Percentiles rank a stretch among this genome's conserved stretches.
phyloP scores from a whole-genome alignment of 2,329 filamentous ascomycete species.

The Dactylellina sp. region DNA sequence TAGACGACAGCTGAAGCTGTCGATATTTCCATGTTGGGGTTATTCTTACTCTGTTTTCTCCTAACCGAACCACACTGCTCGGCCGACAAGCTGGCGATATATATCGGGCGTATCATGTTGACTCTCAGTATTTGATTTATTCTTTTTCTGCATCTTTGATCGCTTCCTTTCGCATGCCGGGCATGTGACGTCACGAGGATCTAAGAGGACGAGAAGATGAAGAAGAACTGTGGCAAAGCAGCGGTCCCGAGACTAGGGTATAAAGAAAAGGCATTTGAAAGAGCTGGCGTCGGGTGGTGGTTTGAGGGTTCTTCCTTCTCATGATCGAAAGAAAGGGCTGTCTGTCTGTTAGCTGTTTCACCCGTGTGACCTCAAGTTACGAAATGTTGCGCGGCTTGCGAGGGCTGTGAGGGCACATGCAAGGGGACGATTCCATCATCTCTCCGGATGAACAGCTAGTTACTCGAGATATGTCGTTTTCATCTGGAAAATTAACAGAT shows the following conservation, averaged over 20 bases:
- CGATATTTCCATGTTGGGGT: too few relatives aligned
- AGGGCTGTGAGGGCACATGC: slow-evolving; percentile 34
- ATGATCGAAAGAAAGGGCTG: background rate
- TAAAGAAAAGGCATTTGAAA: too few relatives aligned
- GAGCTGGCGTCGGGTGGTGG: too few relatives aligned
- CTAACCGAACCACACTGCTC: too few relatives aligned
- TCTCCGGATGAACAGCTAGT: background rate
- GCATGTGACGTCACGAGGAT: slow-evolving; percentile 16
- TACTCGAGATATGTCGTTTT: background rate
- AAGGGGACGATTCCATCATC: slow-evolving; percentile 23
- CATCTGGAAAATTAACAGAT: too few relatives aligned
- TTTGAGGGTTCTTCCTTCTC: background rate
- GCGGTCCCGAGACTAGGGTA: background rate
- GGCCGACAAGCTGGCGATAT: too few relatives aligned
- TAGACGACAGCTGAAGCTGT: too few relatives aligned
- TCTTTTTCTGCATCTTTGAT: background rate
- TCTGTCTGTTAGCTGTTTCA: slow-evolving; percentile 5
- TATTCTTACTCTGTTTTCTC: too few relatives aligned
- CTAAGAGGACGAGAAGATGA: background rate
- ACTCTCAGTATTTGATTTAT: too few relatives aligned
- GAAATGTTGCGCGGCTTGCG: slow-evolving; percentile 12
- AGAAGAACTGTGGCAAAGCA: slow-evolving; percentile 1
- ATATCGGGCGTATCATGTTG: too few relatives aligned
- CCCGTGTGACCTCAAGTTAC: background rate
- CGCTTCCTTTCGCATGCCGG: background rate